Percentiles rank a stretch among this genome's conserved stretches.
These are phyloP conservation scores for Albatrellus ellisii DNA, from an alignment of 768 basidiomycete species.

Conservation along the genomic window DNA sequence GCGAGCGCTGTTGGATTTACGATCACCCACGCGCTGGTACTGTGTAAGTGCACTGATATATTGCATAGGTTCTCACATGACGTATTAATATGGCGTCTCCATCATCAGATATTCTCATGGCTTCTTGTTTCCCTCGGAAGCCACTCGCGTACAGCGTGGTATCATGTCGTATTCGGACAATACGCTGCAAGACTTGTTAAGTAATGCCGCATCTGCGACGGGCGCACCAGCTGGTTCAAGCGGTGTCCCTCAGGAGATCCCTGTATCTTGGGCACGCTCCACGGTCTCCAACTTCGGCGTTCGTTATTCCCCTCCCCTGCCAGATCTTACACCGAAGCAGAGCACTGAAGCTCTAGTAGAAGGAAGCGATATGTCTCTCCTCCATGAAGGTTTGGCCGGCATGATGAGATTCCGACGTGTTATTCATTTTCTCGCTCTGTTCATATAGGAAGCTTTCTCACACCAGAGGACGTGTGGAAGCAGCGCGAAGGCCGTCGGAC, in stretches of 20 bases:
- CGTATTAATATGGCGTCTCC: conserved; percentile 3
- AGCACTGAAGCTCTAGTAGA: conserved; percentile 90
- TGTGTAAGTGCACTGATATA: conserved; percentile 42
- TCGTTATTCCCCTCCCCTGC: conserved; percentile 56
- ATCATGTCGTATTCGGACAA: conserved; percentile 41
- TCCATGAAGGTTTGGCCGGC: conserved; percentile 42
- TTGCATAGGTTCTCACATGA: background rate
- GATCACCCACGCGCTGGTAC: conserved; percentile 93
- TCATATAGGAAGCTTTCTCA: conserved; percentile 38
- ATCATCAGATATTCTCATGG: conserved; percentile 79
- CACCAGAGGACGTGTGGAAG: conserved; percentile 54
- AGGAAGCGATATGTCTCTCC: conserved; percentile 70
- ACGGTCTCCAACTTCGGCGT: conserved; percentile 79
- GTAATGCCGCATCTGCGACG: conserved; percentile 1
- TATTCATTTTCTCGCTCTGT: background rate
- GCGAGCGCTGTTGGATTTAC: conserved; percentile 95
- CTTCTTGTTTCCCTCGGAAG: conserved; percentile 87
- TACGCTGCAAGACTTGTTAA: conserved; percentile 23
- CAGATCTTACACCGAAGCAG: conserved; percentile 49
- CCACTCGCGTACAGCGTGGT: conserved; percentile 46
- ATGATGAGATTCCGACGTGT: background rate
- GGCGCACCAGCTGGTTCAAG: conserved; percentile 15
- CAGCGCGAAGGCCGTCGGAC: conserved; percentile 56
- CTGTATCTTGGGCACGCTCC: conserved; percentile 62
- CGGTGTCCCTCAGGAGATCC: conserved; percentile 23